phyloP scores from a whole-genome alignment of 805 yeast species.

The Candida taoyuanica region DNA sequence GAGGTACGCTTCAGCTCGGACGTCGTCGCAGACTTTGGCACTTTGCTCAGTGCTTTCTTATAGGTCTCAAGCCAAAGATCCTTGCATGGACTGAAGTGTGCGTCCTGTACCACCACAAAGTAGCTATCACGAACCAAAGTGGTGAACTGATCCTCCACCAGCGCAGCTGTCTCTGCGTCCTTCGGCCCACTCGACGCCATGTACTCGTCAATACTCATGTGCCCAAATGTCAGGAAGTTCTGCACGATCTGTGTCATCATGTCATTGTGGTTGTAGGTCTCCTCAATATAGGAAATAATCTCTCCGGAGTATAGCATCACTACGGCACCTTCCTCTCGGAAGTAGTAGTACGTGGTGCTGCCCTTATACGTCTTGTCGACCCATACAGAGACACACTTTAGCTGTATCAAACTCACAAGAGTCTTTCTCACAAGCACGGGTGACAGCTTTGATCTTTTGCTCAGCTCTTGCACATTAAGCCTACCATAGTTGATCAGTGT shows the following conservation, averaged over 20 bases:
- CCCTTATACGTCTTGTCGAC: conserved; percentile 33
- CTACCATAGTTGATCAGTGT: conserved; percentile 65
- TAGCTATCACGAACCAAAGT: conserved; percentile 45
- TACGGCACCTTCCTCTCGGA: conserved; percentile 60
- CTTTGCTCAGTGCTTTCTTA: conserved; percentile 34
- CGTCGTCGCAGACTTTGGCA: conserved; percentile 35
- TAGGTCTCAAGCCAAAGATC: conserved; percentile 39
- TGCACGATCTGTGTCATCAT: conserved; percentile 57
- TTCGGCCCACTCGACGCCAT: conserved; percentile 26
- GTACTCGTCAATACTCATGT: conserved; percentile 53
- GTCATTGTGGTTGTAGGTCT: conserved; percentile 35
- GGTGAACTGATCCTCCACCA: conserved; percentile 36
- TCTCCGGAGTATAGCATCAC: conserved; percentile 73
- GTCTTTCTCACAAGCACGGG: conserved; percentile 52
- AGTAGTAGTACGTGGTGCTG: conserved; percentile 45
- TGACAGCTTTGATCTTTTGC: conserved; percentile 43
- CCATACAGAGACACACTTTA: conserved; percentile 71
- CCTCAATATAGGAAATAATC: conserved; percentile 50
- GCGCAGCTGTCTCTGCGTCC: conserved; percentile 26
- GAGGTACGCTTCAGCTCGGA: conserved; percentile 53
- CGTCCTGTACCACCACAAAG: conserved; percentile 42
- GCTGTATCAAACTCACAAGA: conserved; percentile 72
- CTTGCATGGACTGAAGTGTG: conserved; percentile 32
- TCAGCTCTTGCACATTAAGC: conserved; percentile 50
- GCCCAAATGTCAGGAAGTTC: conserved; percentile 66